Percentiles rank a stretch among this genome's conserved stretches.
Evolutionary conservation across 345 rosid genomes (phyloP).

Genomic region (Eucalyptus dawsonii): DNA sequence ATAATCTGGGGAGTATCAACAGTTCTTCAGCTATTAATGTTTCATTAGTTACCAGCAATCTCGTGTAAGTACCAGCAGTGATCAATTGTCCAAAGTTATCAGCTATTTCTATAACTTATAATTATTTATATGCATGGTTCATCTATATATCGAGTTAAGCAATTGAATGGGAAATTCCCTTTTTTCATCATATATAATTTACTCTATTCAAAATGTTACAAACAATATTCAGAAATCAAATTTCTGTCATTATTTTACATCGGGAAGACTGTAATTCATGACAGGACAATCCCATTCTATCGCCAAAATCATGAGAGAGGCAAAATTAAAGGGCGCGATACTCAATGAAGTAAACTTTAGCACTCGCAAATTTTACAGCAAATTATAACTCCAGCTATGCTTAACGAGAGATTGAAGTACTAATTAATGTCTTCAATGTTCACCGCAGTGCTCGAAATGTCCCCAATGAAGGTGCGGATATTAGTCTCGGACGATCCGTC

Average conservation of each 20-base stretch:
- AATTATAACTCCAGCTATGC: not conserved
- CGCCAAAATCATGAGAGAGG: not conserved
- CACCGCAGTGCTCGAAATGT: not conserved
- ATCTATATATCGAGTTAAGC: not conserved
- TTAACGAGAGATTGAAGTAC: not conserved
- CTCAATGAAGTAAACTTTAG: not conserved
- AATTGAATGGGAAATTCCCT: not conserved
- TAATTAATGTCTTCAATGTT: not conserved
- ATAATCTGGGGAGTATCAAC: not conserved
- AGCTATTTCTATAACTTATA: not conserved
- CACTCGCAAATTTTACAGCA: not conserved
- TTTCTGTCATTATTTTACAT: not conserved
- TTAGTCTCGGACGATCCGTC: constrained; percentile 4
- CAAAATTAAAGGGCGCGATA: not conserved
- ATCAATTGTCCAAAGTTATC: not conserved
- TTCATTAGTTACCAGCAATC: not conserved
- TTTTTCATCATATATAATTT: too few species aligned
- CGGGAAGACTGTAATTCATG: not conserved
- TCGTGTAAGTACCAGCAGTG: not conserved
- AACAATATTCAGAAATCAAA: too few species aligned
- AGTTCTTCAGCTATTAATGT: not conserved
- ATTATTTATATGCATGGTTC: not conserved
- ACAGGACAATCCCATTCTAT: not conserved
- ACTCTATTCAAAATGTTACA: not conserved
- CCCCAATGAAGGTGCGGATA: not conserved